phyloP scores from a whole-genome alignment of 2,329 filamentous ascomycete species.

The Ceratocystis lukuohia region DNA sequence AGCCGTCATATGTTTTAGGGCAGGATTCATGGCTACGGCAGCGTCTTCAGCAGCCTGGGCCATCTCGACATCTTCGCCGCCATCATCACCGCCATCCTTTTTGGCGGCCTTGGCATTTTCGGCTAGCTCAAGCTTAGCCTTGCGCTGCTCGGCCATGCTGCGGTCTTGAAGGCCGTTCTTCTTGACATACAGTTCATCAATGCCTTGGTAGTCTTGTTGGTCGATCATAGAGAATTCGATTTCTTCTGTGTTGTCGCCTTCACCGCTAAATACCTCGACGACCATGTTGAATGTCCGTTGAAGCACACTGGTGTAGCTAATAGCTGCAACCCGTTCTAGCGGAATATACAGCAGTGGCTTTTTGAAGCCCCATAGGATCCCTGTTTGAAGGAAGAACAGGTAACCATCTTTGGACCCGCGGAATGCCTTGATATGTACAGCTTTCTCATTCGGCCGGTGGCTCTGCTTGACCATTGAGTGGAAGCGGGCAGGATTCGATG shows the following conservation, averaged over 20 bases:
- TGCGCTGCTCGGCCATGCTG: constrained; percentile 55
- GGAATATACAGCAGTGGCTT: constrained; percentile 54
- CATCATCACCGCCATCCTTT: constrained; percentile 29
- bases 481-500: constrained; percentile 43
- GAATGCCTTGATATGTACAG: constrained; percentile 53
- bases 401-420: constrained; percentile 56
- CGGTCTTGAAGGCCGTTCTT: constrained; percentile 49
- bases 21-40: constrained; percentile 27
- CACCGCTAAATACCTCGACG: constrained; percentile 41
- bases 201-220: constrained; percentile 51
- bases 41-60: constrained; percentile 28
- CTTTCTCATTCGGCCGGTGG: constrained; percentile 47
- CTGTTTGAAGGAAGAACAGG: constrained; percentile 52
- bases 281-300: constrained; percentile 57
- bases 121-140: constrained; percentile 48
- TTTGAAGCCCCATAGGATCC: constrained; percentile 58
- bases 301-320: constrained; percentile 55
- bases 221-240: constrained; percentile 57
- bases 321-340: constrained; percentile 44
- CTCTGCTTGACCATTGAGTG: constrained; percentile 43
- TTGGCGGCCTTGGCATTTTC: constrained; percentile 42
- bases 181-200: constrained; percentile 49
- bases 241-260: constrained; percentile 39
- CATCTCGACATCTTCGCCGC: constrained; percentile 25
- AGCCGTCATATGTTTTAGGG: constrained; percentile 33